Conservation (phyloP, 2,329 filamentous ascomycete genomes). For the Talaromyces sp. region DNA sequence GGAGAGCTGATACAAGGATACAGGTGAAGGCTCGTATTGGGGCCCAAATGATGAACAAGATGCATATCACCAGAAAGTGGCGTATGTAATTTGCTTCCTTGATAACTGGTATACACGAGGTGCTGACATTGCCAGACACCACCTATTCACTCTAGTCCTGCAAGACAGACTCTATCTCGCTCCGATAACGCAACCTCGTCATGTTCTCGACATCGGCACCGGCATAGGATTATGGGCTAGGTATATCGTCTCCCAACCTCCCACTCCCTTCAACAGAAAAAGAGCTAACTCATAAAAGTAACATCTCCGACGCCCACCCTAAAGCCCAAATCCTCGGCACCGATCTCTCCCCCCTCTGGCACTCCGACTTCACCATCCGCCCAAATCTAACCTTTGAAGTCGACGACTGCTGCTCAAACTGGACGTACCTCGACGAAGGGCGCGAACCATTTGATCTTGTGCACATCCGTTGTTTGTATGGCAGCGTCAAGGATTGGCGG, state of each 20-base stretch:
- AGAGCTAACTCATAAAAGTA: neutral
- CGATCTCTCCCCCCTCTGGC: constrained; percentile 37
- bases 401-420: constrained; percentile 37
- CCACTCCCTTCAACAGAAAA: neutral
- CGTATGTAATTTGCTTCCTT: no score
- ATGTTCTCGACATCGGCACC: constrained; percentile 35
- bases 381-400: constrained; percentile 36
- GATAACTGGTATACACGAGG: no score
- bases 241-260: constrained; percentile 9
- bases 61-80: constrained; percentile 25
- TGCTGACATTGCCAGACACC: constrained; percentile 24
- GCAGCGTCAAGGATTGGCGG: constrained; percentile 36
- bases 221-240: constrained; percentile 36
- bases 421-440: constrained; percentile 33
- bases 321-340: constrained; percentile 37
- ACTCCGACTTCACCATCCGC: constrained; percentile 20
- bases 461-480: constrained; percentile 41
- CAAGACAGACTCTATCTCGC: constrained; percentile 29
- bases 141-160: constrained; percentile 29
- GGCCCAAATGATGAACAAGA: constrained; percentile 31
- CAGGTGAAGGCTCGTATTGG: constrained; percentile 31
- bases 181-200: constrained; percentile 30
- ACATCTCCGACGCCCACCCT: constrained; percentile 32
- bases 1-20: neutral
- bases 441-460: constrained; percentile 43